phyloP scores from a whole-genome alignment of 1,284 basidiomycete species.

The Puccinia brachypodii region DNA sequence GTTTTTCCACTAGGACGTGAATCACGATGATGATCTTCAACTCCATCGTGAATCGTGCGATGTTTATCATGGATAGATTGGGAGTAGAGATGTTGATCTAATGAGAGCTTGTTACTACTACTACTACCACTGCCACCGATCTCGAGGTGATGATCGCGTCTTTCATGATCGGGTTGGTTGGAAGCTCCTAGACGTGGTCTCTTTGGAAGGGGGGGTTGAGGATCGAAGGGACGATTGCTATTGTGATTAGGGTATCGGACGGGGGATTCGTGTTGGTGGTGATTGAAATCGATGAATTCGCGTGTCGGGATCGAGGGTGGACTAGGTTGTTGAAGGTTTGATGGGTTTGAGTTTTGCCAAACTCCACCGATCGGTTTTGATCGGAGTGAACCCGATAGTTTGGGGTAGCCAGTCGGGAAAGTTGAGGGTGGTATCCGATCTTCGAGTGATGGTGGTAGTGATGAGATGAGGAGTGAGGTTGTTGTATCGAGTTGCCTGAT shows the following conservation, averaged over 20 bases:
- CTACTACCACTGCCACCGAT: background rate
- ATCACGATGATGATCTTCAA: background rate
- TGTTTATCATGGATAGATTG: background rate
- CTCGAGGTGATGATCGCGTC: constrained; percentile 12
- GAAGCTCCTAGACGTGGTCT: background rate
- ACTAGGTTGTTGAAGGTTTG: constrained; percentile 11
- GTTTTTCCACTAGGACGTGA: background rate
- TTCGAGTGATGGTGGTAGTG: constrained; percentile 29
- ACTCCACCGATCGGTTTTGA: constrained; percentile 43
- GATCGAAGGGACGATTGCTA: background rate
- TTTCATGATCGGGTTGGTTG: background rate
- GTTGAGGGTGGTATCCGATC: constrained; percentile 4
- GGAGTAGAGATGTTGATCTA: constrained; percentile 8
- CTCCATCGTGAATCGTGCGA: background rate
- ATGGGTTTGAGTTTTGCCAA: constrained; percentile 28
- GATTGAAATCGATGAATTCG: constrained; percentile 32
- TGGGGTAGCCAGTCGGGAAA: constrained; percentile 40
- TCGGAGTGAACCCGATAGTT: constrained; percentile 29
- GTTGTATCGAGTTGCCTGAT: constrained; percentile 46
- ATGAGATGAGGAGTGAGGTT: constrained; percentile 34
- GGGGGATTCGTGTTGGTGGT: background rate
- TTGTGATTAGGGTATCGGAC: background rate
- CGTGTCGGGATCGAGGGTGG: constrained; percentile 10
- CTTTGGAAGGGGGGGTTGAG: constrained; percentile 9
- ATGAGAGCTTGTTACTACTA: too few relatives aligned